A percentile compares a stretch with the other conserved stretches of the same genome.
Evolutionary conservation across 2,329 filamentous ascomycete species (phyloP).

Genomic region (Colletotrichum chlorophyti): DNA sequence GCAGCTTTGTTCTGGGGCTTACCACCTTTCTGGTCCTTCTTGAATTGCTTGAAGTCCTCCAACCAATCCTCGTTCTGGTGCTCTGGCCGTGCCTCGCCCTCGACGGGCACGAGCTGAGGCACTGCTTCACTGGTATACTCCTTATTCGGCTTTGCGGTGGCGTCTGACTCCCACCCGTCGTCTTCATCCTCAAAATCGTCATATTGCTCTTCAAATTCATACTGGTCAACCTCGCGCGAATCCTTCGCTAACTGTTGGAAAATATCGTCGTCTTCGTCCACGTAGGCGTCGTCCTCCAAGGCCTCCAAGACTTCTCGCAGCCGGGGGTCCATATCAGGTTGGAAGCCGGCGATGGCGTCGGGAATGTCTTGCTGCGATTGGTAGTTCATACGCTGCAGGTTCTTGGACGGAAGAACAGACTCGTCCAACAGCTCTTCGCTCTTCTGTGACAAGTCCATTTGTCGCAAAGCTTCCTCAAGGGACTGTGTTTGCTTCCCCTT

Average conservation of each 20-base stretch:
- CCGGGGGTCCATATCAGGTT: slow-evolving; percentile 97
- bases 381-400: slow-evolving; percentile 78
- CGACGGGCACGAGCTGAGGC: slow-evolving; percentile 54
- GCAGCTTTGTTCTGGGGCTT: slow-evolving; percentile 47
- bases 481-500: slow-evolving; percentile 80
- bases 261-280: slow-evolving; percentile 85
- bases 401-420: slow-evolving; percentile 80
- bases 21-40: slow-evolving; percentile 73
- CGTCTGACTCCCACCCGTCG: slow-evolving; percentile 94
- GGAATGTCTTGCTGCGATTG: slow-evolving; percentile 93
- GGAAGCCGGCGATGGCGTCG: slow-evolving; percentile 89
- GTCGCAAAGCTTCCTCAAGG: slow-evolving; percentile 81
- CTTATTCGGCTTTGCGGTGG: slow-evolving; percentile 78
- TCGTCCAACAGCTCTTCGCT: slow-evolving; percentile 70
- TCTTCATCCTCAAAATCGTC: slow-evolving; percentile 67
- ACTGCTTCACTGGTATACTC: slow-evolving; percentile 59
- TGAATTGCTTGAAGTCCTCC: slow-evolving; percentile 92
- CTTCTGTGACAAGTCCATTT: slow-evolving; percentile 62
- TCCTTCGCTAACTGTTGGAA: slow-evolving; percentile 77
- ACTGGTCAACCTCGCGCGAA: slow-evolving; percentile 75
- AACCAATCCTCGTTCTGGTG: slow-evolving; percentile 83
- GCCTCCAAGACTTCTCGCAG: slow-evolving; percentile 91
- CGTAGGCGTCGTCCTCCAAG: slow-evolving; percentile 92
- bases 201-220: slow-evolving; percentile 77
- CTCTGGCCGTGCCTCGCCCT: slow-evolving; percentile 60